Percentiles rank a stretch among this genome's conserved stretches.
Conservation (phyloP, 352 stramenopile species). For the Globisporangium abappressorium region DNA sequence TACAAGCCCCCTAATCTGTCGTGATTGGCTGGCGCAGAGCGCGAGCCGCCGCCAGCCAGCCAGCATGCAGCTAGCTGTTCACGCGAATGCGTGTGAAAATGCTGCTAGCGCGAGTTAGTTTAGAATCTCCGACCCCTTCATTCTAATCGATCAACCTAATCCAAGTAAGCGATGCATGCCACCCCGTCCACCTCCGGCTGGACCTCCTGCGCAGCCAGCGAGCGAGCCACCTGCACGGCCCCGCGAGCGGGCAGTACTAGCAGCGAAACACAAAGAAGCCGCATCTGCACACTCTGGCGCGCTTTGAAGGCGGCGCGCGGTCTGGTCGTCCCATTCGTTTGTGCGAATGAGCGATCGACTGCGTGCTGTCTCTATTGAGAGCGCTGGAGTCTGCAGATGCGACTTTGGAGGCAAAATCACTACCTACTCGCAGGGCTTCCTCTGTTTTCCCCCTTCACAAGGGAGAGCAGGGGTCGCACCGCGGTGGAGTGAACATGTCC, state of each 20-base stretch:
- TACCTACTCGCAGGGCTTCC: constrained; percentile 21
- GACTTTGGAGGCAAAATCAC: constrained; percentile 66
- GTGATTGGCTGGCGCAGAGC: constrained; percentile 14
- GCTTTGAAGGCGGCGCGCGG: background rate
- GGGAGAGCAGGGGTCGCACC: constrained; percentile 2
- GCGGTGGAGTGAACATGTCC: constrained; percentile 40
- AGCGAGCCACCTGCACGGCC: background rate
- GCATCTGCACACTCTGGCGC: constrained; percentile 14
- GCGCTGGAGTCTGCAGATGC: constrained; percentile 29
- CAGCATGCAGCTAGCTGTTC: background rate
- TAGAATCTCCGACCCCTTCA: constrained; percentile 33
- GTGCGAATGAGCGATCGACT: background rate
- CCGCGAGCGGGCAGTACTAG: constrained; percentile 15
- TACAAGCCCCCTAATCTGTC: constrained; percentile 1
- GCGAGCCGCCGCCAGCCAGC: constrained; percentile 1
- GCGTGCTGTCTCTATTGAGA: background rate
- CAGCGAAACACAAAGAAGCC: constrained; percentile 19
- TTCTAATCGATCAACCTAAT: constrained; percentile 39
- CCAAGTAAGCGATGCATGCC: constrained; percentile 32
- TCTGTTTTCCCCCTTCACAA: constrained; percentile 15
- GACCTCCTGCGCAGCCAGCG: background rate
- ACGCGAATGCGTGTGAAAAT: background rate
- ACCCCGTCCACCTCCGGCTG: background rate
- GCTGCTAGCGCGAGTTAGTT: background rate
- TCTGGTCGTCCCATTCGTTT: background rate